phyloP scores from a whole-genome alignment of 495 filamentous ascomycete genomes.

The Glonium stellatum region DNA sequence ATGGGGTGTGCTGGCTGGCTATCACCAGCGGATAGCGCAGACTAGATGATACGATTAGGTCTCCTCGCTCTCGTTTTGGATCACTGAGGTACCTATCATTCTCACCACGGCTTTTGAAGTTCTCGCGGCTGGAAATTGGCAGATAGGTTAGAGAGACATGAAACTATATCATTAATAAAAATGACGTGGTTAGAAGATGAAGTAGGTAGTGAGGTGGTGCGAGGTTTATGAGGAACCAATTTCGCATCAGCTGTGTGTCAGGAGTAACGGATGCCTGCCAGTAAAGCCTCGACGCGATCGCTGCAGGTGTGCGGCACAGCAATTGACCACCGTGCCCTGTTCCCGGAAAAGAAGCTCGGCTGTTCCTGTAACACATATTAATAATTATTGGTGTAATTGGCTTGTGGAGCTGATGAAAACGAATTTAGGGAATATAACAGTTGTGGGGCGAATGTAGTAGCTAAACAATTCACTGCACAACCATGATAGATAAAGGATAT shows the following conservation, averaged over 20 bases:
- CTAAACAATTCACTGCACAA: too few species aligned
- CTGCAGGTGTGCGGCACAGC: background rate
- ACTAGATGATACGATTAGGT: background rate
- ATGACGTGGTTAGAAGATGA: background rate
- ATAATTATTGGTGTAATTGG: background rate
- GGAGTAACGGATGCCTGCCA: background rate
- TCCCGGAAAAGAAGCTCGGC: background rate
- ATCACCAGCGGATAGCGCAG: background rate
- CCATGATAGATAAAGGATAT: too few species aligned
- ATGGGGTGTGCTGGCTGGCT: background rate
- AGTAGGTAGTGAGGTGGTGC: background rate
- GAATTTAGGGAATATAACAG: too few species aligned
- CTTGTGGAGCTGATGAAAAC: too few species aligned
- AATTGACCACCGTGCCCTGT: background rate
- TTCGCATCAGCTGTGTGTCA: background rate
- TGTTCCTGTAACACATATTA: background rate
- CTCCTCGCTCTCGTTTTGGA: background rate
- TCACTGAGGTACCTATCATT: background rate
- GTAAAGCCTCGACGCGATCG: background rate
- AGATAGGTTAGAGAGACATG: background rate
- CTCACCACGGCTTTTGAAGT: background rate
- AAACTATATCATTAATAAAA: background rate
- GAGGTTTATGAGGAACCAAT: background rate
- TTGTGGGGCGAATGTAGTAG: too few species aligned
- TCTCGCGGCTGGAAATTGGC: background rate